phyloP scores from a whole-genome alignment of 2,329 filamentous ascomycete genomes.

The Xylariaceae sp. region DNA sequence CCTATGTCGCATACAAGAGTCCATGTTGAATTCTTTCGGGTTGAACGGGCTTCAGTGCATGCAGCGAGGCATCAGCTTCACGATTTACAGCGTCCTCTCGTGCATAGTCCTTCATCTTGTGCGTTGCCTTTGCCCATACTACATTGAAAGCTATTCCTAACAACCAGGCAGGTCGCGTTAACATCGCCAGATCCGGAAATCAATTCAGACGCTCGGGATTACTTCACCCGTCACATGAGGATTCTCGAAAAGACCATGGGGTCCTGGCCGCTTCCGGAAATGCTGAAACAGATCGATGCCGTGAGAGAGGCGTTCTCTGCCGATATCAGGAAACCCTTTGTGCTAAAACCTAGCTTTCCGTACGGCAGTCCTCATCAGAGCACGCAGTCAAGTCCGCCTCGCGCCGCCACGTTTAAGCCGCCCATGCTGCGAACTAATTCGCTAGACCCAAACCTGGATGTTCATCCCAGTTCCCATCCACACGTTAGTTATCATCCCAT shows the following conservation, averaged over 20 bases:
- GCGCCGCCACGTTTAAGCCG: conserved; percentile 50
- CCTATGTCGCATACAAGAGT: conserved; percentile 83
- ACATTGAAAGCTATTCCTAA: conserved; percentile 16
- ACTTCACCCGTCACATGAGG: conserved; percentile 90
- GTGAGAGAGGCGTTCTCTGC: conserved; percentile 88
- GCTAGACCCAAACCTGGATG: conserved; percentile 53
- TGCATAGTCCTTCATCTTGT: conserved; percentile 93
- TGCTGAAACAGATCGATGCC: conserved; percentile 84
- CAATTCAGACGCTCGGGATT: conserved; percentile 78
- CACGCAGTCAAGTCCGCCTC: conserved; percentile 59
- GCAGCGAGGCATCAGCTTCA: conserved; percentile 91
- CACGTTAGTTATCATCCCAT: conserved; percentile 75
- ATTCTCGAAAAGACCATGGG: conserved; percentile 81
- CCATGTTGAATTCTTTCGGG: conserved; percentile 70
- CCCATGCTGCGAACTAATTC: conserved; percentile 44
- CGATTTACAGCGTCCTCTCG: conserved; percentile 85
- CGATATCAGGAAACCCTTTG: conserved; percentile 78
- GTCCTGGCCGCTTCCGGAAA: conserved; percentile 83
- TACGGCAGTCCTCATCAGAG: conserved; percentile 73
- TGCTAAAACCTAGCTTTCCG: conserved; percentile 81
- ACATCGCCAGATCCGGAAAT: conserved; percentile 89
- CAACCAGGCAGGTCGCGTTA: conserved; percentile 66
- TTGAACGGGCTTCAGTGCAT: conserved; percentile 81
- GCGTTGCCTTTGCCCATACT: conserved; percentile 39
- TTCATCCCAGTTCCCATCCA: conserved; percentile 47